Conservation (phyloP, 768 basidiomycete genomes). For the Gloeostereum incarnatum region DNA sequence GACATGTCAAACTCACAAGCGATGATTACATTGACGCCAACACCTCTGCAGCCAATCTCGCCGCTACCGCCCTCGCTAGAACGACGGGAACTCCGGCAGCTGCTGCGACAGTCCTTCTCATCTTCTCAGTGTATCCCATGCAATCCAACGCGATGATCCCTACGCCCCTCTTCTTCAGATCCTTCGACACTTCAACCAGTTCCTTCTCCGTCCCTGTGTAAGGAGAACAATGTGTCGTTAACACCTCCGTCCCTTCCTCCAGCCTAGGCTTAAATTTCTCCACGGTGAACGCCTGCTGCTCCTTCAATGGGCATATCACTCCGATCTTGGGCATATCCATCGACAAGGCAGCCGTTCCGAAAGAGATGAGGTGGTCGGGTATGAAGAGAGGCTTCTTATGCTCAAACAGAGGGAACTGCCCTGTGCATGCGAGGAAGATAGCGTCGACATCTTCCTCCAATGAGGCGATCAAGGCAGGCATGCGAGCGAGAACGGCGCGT, state of each 20-base stretch:
- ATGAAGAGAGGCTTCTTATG: not conserved
- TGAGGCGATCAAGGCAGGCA: not conserved
- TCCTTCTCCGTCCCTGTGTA: not conserved
- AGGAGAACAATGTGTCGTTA: not conserved
- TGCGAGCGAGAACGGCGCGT: not conserved
- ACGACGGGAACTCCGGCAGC: not conserved
- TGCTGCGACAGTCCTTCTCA: not conserved
- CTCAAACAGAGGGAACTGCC: not conserved
- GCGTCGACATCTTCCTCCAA: not conserved
- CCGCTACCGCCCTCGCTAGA: not conserved
- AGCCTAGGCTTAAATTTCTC: not conserved
- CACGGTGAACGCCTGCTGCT: not conserved
- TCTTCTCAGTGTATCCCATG: not conserved
- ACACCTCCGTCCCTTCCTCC: not conserved
- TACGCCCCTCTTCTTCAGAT: not conserved
- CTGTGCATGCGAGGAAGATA: not conserved
- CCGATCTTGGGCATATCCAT: not conserved
- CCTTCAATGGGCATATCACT: not conserved
- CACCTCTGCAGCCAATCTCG: not conserved
- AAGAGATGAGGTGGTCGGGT: not conserved
- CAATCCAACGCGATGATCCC: not conserved
- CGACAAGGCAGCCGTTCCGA: not conserved
- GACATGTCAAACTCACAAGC: too few relatives aligned
- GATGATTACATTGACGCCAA: conserved; percentile 1
- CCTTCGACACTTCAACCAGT: not conserved